Conservation (phyloP, 2,329 filamentous ascomycete genomes). For the Xylogone sp. region DNA sequence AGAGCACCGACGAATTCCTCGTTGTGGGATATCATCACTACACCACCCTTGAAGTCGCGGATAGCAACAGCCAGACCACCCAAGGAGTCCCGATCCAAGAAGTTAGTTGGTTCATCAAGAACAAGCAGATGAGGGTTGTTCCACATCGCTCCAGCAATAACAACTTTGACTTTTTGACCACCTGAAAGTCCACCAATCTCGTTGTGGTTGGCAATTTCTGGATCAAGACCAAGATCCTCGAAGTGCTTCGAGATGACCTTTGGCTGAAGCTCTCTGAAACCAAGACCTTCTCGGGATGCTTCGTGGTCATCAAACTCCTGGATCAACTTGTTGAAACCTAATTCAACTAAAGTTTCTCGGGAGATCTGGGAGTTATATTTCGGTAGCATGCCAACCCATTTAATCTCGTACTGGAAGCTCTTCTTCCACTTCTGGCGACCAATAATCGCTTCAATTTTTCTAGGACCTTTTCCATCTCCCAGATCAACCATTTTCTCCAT, state of each 20-base stretch:
- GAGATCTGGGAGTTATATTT: slow-evolving; percentile 94
- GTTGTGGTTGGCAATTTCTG: slow-evolving; percentile 98
- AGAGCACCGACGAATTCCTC: slow-evolving; percentile 97
- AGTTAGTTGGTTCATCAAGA: slow-evolving; percentile 98
- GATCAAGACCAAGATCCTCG: slow-evolving; percentile 91
- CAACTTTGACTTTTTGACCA: slow-evolving; percentile 98
- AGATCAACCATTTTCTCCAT: slow-evolving; percentile 90
- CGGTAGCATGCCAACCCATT: slow-evolving; percentile 85
- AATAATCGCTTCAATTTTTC: slow-evolving; percentile 82
- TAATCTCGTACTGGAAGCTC: slow-evolving; percentile 96
- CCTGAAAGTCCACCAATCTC: slow-evolving; percentile 94
- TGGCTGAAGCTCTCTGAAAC: slow-evolving; percentile 89
- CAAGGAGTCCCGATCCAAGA: slow-evolving; percentile 95
- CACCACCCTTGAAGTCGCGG: slow-evolving; percentile 95
- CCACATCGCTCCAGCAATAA: slow-evolving; percentile 95
- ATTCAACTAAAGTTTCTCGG: slow-evolving; percentile 81
- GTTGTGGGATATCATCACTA: slow-evolving; percentile 99
- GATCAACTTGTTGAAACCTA: slow-evolving; percentile 87
- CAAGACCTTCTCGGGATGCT: slow-evolving; percentile 95
- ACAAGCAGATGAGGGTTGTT: slow-evolving; percentile 98
- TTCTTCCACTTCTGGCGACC: slow-evolving; percentile 99
- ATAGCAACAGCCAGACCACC: slow-evolving; percentile 97
- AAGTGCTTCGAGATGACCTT: slow-evolving; percentile 97
- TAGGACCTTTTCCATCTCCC: slow-evolving; percentile 72
- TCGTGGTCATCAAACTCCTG: slow-evolving; percentile 99